Evolutionary conservation across 139 green algal genomes (phyloP), one percentile per base, ranked within the genome.

Genomic region (Micromonas pusilla): DNA sequence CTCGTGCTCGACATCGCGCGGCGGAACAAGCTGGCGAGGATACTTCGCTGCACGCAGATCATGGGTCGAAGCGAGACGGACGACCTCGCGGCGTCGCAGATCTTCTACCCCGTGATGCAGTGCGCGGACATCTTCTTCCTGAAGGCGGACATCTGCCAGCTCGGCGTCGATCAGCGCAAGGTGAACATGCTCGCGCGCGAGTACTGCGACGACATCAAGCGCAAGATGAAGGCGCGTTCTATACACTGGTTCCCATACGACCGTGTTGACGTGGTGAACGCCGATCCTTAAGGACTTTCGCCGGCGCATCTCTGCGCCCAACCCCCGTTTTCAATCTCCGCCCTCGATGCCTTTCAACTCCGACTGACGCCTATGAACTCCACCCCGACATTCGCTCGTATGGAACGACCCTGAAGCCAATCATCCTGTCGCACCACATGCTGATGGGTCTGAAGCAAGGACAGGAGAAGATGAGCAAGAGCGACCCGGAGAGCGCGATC

Each of bases 41-140:
- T 89, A 31, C 65, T 87, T 13, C 68, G 84, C 30, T 94, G 92
- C 84, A 94, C 90, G 26, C 90, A 96, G 82, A 98, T 98, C 86
- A 99, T 99, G 96, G 96, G 96, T 2, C 90, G 95, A 73, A 84
- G 52, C 39, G 95, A 99, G 86, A 91, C 83, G 4, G 94, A 97
- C 65, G 95, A 99, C 34, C 85, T 99, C 25, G 89, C 81, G 25
- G 92, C 95, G 0, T 90, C 93, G 4, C 95, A 98, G 85, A 97
- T 98, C 77, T 97, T 99, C 85, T 98, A 99, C 86, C 96, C 95
- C 6, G 93, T 91, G 86, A 99, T 99, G 96, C 95, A 98, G 86
- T 94, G 87, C 45, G 93, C 92, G 2, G 93, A 97, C 89, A 97
- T 99, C 85, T 98, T 99, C 90, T 98, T 97, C 90, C 87, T 98